These are phyloP conservation scores for Scheffersomyces amazonensis DNA, from an alignment of 805 yeast genomes.

Conservation along the genomic window DNA sequence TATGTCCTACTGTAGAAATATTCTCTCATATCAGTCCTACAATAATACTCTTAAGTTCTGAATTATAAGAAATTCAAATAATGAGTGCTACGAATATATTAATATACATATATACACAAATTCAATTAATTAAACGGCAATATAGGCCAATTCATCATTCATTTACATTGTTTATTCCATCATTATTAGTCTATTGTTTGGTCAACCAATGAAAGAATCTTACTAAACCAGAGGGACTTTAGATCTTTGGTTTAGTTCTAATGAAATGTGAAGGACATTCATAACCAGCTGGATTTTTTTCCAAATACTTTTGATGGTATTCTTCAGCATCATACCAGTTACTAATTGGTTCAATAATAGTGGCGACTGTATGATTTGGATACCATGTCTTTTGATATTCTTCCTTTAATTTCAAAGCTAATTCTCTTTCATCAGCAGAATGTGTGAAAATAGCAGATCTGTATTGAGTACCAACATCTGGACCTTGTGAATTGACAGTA, in stretches of 20 bases:
- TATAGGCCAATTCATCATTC: no score
- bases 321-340: conserved; percentile 93
- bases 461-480: conserved; percentile 87
- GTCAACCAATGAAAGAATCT: no score
- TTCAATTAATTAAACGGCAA: background rate
- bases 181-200: no score
- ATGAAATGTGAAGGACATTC: conserved; percentile 87
- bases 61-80: no score
- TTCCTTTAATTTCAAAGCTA: conserved; percentile 45
- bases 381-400: conserved; percentile 73
- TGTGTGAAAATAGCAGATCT: conserved; percentile 78
- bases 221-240: no score
- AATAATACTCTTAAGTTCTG: no score
- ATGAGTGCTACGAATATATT: background rate
- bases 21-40: no score
- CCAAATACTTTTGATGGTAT: conserved; percentile 83
- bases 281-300: conserved; percentile 80
- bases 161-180: no score
- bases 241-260: conserved; percentile 57
- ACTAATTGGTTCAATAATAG: conserved; percentile 64
- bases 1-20: no score
- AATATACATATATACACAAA: no score
- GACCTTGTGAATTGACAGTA: conserved; percentile 77
- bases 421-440: conserved; percentile 44
- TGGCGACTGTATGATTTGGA: conserved; percentile 63